Percentiles rank a stretch among this genome's conserved stretches.
Conservation (phyloP, 2,329 filamentous ascomycete genomes). For the Fusarium sp. region DNA sequence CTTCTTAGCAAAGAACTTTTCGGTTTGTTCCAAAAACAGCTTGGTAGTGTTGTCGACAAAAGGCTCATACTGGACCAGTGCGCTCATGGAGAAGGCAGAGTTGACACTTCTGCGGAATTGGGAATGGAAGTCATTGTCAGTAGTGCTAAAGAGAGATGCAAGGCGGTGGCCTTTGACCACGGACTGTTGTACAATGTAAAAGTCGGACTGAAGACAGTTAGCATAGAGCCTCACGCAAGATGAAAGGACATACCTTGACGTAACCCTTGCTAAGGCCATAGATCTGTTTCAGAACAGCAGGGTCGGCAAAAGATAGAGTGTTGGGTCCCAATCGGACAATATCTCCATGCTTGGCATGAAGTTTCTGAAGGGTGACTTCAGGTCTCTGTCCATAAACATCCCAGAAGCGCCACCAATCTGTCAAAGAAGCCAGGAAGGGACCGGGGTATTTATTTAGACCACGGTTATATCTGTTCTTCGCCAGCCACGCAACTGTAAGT, state of each 20-base stretch:
- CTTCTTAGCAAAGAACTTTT: slow-evolving; percentile 64
- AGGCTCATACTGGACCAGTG: slow-evolving; percentile 82
- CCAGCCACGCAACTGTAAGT: slow-evolving; percentile 19
- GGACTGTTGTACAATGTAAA: slow-evolving; percentile 83
- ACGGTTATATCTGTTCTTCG: slow-evolving; percentile 55
- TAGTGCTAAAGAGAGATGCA: slow-evolving; percentile 81
- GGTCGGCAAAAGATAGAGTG: slow-evolving; percentile 77
- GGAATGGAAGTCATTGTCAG: slow-evolving; percentile 80
- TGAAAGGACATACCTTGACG: slow-evolving; percentile 68
- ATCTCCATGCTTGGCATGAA: slow-evolving; percentile 79
- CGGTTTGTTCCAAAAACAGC: slow-evolving; percentile 75
- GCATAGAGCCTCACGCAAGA: slow-evolving; percentile 52
- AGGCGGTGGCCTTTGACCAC: slow-evolving; percentile 76
- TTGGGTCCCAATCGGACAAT: slow-evolving; percentile 83
- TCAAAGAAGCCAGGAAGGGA: slow-evolving; percentile 72
- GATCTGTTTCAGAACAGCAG: slow-evolving; percentile 78
- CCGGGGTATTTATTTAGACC: slow-evolving; percentile 80
- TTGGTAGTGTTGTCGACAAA: slow-evolving; percentile 81
- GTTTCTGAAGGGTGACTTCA: slow-evolving; percentile 72
- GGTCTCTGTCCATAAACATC: slow-evolving; percentile 75
- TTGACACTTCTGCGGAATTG: slow-evolving; percentile 81
- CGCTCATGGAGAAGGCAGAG: slow-evolving; percentile 81
- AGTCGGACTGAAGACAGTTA: slow-evolving; percentile 70
- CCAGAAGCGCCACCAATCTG: slow-evolving; percentile 79
- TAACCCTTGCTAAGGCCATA: slow-evolving; percentile 88